phyloP scores from a whole-genome alignment of 2,329 filamentous ascomycete genomes.

The Celoporthe dispersa region DNA sequence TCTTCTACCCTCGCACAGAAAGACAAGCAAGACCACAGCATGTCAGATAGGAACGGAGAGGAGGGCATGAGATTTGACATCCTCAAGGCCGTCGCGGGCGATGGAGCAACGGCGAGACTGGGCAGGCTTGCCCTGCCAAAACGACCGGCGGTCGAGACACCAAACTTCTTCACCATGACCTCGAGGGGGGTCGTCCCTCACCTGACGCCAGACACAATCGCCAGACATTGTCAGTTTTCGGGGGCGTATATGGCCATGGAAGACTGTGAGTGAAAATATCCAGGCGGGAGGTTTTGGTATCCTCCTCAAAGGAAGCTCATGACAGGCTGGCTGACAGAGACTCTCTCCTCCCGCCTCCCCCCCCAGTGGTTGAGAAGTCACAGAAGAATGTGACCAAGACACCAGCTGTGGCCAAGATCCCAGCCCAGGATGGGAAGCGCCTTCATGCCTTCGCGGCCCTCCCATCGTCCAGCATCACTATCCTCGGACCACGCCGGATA shows the following conservation, averaged over 20 bases:
- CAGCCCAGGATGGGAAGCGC: slow-evolving; percentile 50
- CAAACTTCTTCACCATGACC: slow-evolving; percentile 77
- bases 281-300: slow-evolving; percentile 14
- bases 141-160: slow-evolving; percentile 74
- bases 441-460: slow-evolving; percentile 80
- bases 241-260: slow-evolving; percentile 84
- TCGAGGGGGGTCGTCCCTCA: slow-evolving; percentile 88
- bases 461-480: slow-evolving; percentile 65
- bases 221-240: slow-evolving; percentile 65
- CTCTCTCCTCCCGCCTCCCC: too few relatives aligned
- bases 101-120: slow-evolving; percentile 61
- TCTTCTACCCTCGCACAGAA: background rate
- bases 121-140: slow-evolving; percentile 67
- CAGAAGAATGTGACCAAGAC: slow-evolving; percentile 44
- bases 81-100: slow-evolving; percentile 45
- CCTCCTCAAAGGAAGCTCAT: background rate
- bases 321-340: background rate
- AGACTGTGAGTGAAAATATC: slow-evolving; percentile 74
- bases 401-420: slow-evolving; percentile 50
- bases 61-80: slow-evolving; percentile 50
- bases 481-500: slow-evolving; percentile 78
- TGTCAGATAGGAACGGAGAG: slow-evolving; percentile 22
- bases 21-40: slow-evolving; percentile 21
- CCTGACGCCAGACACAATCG: slow-evolving; percentile 81
- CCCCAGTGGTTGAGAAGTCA: slow-evolving; percentile 57